phyloP scores from a whole-genome alignment of 2,329 filamentous ascomycete genomes.

The Claviceps purpurea region DNA sequence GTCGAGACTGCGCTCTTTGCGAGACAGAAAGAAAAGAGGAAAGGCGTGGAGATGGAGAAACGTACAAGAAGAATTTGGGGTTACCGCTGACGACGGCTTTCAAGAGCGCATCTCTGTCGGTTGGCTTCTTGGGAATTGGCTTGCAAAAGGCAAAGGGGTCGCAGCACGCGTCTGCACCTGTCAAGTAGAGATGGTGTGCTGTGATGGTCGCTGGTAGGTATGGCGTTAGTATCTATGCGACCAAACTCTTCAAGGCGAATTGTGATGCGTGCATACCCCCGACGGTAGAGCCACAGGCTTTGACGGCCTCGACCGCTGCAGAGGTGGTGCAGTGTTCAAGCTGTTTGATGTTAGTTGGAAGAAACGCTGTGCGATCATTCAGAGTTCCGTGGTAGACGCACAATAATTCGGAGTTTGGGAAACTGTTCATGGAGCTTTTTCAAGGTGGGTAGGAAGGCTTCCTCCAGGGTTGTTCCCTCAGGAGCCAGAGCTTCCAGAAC shows the following conservation, averaged over 20 bases:
- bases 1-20: background rate
- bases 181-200: conserved; percentile 73
- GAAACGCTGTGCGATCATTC: background rate
- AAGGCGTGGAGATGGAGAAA: background rate
- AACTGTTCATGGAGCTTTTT: conserved; percentile 60
- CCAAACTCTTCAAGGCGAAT: background rate
- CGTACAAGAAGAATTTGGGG: conserved; percentile 52
- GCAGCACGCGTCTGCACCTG: conserved; percentile 56
- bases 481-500: conserved; percentile 40
- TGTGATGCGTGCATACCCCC: conserved; percentile 26
- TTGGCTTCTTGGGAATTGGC: conserved; percentile 62
- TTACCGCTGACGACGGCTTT: conserved; percentile 45
- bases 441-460: conserved; percentile 67
- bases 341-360: background rate
- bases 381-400: background rate
- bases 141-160: conserved; percentile 54
- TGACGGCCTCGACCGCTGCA: conserved; percentile 66
- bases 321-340: conserved; percentile 82
- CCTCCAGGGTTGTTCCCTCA: conserved; percentile 30
- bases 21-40: background rate
- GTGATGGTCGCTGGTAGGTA: conserved; percentile 49
- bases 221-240: background rate
- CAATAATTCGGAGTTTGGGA: conserved; percentile 50
- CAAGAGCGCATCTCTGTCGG: conserved; percentile 59
- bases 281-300: conserved; percentile 63